Evolutionary conservation across 257 asterid genomes (phyloP), one percentile per base, ranked within the genome.

Genomic region (Cordia subcordata): DNA sequence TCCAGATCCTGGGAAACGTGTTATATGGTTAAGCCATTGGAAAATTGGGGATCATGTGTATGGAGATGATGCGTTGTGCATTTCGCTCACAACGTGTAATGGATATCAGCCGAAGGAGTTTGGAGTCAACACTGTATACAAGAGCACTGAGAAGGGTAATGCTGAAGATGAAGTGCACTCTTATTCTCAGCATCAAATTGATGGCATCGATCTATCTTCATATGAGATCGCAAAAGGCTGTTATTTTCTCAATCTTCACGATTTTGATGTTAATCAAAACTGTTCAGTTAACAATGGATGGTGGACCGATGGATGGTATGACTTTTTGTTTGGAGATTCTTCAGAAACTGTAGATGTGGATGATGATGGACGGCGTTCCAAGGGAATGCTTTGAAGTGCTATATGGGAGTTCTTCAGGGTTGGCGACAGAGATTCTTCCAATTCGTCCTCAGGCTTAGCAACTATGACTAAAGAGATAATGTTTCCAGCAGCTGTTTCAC

Each of bases 11-110:
- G 49, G 47, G 11, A 16, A 39, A 12, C 21, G 10, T 63, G 55
- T 63, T 33, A 20, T 37, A 53, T 63, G 33, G 44, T 0, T 53
- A 21, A 22, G 61, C 60, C 61, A 63, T 53, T 52, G 37, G 68
- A 54, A 63, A 16, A 37, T 53, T 14, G 68, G 61, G 5, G 15
- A 53, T 33, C 16, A 53, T 51, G 22, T 63, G 46, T 40, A 63
- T 14, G 19, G 14, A 12, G 37, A 58, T 39, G 68, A 54, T 15
- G 52, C 55, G 20, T 15, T 59, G 22, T 21, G 54, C 53, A 59
- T 59, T 47, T 59, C 64, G 13, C 14, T 44, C 19, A 20, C 54
- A 35, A 14, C 19, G 22, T 42, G 11, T 59, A 1, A 17, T 44
- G 40, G 44, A 42, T 19, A 12, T 45, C 17, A 3, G 40, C 47